Evolutionary conservation across 2,329 filamentous ascomycete species (phyloP), one percentile per base, ranked within the genome.

Genomic region (Atkinsonella hypoxylon): DNA sequence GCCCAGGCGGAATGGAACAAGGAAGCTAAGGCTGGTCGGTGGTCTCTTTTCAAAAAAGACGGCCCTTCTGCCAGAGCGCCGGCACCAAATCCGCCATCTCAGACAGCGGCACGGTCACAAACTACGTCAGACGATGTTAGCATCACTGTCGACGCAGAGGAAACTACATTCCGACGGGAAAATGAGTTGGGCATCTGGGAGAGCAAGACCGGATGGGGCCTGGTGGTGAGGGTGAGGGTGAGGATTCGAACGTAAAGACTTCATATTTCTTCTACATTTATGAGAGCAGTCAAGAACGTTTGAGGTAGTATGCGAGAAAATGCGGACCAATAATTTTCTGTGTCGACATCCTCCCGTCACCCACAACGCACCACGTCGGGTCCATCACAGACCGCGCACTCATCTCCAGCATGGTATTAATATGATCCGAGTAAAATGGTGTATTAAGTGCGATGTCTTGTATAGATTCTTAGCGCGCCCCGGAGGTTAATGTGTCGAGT

Each of bases 131-230:
- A 59, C 1, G 57, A 59, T 6, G 64, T 70, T 1, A 62, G 55
- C 4, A 74, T 78, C 68, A 61, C 57, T 2, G 69, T 70, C 2
- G 60, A 59, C 26, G 69, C 71, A 0, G 68, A 77, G 46, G 70
- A 77, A 55, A 67, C 76, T 1, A 72, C 73, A 0, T 78, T 79
- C 51, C 60, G 76, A n/a, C 59, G 59, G 44, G 69, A 77, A 60
- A 79, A 75, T 20, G 71, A 70, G 13, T 65, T 79, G 57, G 76
- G 75, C 0, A 61, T 79, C 1, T 74, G 70, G 68, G 75, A 79
- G 58, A 74, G 71, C 32, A 63, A 64, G 53, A 69, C 66, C 2
- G 76, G 76, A 2, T 78, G 70, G 66, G 75, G 68, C 0, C 62
- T 79, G 31, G 70, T 77, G 13, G 65, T 76, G 20, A 41, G 50